phyloP scores from a whole-genome alignment of 2,329 filamentous ascomycete genomes.

The Fusarium protoensiforme region DNA sequence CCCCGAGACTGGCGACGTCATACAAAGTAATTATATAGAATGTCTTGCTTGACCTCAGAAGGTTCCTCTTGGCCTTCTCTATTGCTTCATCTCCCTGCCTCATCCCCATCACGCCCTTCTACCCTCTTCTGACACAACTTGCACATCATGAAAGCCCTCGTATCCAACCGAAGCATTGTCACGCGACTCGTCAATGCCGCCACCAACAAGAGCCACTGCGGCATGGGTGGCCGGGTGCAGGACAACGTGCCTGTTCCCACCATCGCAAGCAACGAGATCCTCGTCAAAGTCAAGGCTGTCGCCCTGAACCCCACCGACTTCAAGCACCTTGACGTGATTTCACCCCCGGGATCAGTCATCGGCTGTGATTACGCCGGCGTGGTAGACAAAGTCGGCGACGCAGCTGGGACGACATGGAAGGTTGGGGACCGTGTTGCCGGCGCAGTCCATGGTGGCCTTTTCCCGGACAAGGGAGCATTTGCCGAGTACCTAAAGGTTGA shows the following conservation, averaged over 20 bases:
- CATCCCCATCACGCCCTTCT: background rate
- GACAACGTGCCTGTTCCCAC: background rate
- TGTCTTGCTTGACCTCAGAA: background rate
- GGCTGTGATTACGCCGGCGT: slow-evolving; percentile 48
- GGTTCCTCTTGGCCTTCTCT: background rate
- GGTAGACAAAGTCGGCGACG: slow-evolving; percentile 43
- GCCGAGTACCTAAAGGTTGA: slow-evolving; percentile 40
- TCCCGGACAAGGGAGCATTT: slow-evolving; percentile 41
- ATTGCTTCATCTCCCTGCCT: background rate
- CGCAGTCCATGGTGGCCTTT: slow-evolving; percentile 40
- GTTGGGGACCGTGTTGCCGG: slow-evolving; percentile 39
- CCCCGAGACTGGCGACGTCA: background rate
- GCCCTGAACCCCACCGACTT: slow-evolving; percentile 49
- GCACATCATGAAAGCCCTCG: background rate
- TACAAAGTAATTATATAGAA: background rate
- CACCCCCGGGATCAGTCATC: slow-evolving; percentile 41
- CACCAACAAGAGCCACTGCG: background rate
- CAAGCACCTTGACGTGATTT: slow-evolving; percentile 43
- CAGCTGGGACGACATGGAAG: slow-evolving; percentile 23
- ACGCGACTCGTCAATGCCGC: background rate
- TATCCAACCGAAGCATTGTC: background rate
- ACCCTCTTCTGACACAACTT: background rate
- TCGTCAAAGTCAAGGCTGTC: slow-evolving; percentile 45
- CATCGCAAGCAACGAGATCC: slow-evolving; percentile 33
- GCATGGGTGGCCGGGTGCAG: background rate